phyloP scores from a whole-genome alignment of 2,329 filamentous ascomycete species.

The Kalaharituber pfeilii region DNA sequence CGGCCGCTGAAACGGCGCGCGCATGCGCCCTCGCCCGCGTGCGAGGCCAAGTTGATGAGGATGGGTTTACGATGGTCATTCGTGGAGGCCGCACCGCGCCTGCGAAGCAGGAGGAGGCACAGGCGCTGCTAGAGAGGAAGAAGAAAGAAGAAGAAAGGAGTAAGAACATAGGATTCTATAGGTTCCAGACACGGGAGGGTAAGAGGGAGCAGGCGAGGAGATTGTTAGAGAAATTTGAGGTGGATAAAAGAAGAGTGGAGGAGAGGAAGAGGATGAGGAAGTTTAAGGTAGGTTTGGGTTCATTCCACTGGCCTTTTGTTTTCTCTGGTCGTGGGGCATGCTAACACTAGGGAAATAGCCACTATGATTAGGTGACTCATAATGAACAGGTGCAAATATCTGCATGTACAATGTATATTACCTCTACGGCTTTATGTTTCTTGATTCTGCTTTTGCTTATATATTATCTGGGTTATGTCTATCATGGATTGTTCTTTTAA shows the following conservation, averaged over 20 bases:
- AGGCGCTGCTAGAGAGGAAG: conserved; percentile 42
- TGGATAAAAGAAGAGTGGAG: conserved; percentile 54
- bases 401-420: too few relatives aligned
- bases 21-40: conserved; percentile 39
- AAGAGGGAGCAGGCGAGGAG: conserved; percentile 57
- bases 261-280: conserved; percentile 47
- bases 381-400: too few relatives aligned
- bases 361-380: too few relatives aligned
- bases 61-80: conserved; percentile 87
- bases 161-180: conserved; percentile 54
- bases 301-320: too few relatives aligned
- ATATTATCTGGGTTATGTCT: too few relatives aligned
- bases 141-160: conserved; percentile 47
- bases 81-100: conserved; percentile 55
- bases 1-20: conserved; percentile 47
- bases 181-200: conserved; percentile 66
- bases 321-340: too few relatives aligned
- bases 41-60: conserved; percentile 57
- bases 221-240: conserved; percentile 54
- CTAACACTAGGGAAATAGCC: too few relatives aligned
- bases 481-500: too few relatives aligned
- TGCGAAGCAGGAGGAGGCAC: conserved; percentile 53
- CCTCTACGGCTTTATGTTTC: too few relatives aligned
- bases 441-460: too few relatives aligned
- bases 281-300: conserved; percentile 35